Conservation (phyloP, 2,329 filamentous ascomycete species). For the Gliomastix tumulicola region DNA sequence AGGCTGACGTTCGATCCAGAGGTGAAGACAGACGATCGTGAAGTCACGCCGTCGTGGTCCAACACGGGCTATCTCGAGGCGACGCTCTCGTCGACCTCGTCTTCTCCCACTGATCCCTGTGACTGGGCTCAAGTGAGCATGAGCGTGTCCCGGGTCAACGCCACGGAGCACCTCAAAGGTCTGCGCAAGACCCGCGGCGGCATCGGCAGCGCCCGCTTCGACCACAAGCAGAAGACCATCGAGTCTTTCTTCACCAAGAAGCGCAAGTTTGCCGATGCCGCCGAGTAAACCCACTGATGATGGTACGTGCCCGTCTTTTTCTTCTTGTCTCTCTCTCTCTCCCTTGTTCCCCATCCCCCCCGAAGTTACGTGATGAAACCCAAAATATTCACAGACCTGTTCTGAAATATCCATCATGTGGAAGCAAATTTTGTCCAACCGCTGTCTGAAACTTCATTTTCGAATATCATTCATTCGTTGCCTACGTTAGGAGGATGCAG, state of each 20-base stretch:
- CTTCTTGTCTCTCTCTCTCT: conserved; percentile 9
- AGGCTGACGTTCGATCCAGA: conserved; percentile 6
- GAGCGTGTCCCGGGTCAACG: conserved; percentile 57
- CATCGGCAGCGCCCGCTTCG: conserved; percentile 71
- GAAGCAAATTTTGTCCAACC: conserved; percentile 72
- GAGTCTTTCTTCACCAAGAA: conserved; percentile 60
- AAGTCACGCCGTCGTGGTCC: conserved; percentile 31
- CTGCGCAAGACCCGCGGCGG: conserved; percentile 77
- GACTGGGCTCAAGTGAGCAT: conserved; percentile 17
- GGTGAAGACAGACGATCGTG: too few relatives aligned
- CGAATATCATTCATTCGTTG: background rate
- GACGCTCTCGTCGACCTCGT: conserved; percentile 8
- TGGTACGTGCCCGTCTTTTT: conserved; percentile 28
- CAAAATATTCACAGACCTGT: conserved; percentile 75
- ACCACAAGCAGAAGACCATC: conserved; percentile 68
- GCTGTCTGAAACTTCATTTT: conserved; percentile 59
- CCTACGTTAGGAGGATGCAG: too few relatives aligned
- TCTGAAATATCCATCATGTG: conserved; percentile 63
- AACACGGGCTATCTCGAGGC: conserved; percentile 44
- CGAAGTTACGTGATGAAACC: conserved; percentile 57
- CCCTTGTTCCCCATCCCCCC: conserved; percentile 1
- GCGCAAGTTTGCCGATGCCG: conserved; percentile 15
- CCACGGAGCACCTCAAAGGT: conserved; percentile 61
- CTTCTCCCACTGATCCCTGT: background rate
- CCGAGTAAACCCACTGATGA: conserved; percentile 10